These are phyloP conservation scores for Parascedosporium putredinis DNA, from an alignment of 2,329 filamentous ascomycete genomes.

Conservation along the genomic window DNA sequence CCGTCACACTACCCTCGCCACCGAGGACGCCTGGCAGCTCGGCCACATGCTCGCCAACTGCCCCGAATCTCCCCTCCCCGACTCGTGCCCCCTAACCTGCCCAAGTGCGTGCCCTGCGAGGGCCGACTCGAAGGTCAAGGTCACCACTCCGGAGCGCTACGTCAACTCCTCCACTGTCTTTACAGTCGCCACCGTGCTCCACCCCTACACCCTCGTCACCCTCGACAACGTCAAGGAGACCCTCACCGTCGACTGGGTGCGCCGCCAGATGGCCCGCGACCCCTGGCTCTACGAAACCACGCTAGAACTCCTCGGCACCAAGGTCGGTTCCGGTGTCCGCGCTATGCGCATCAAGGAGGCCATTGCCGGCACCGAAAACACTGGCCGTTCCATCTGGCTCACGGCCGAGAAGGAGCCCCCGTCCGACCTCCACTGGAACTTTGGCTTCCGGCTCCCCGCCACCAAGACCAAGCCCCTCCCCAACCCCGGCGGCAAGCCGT, in stretches of 20 bases:
- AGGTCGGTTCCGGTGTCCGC: slow-evolving; percentile 48
- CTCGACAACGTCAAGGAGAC: slow-evolving; percentile 52
- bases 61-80: slow-evolving; percentile 58
- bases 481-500: slow-evolving; percentile 16
- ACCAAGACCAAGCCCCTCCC: slow-evolving; percentile 46
- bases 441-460: slow-evolving; percentile 72
- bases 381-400: slow-evolving; percentile 64
- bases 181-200: slow-evolving; percentile 78
- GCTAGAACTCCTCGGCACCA: slow-evolving; percentile 53
- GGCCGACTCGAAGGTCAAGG: slow-evolving; percentile 51
- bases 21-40: slow-evolving; percentile 59
- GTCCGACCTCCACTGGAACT: slow-evolving; percentile 74
- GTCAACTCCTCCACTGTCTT: slow-evolving; percentile 63
- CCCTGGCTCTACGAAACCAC: slow-evolving; percentile 67
- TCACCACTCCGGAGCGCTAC: slow-evolving; percentile 58
- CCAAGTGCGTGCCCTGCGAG: slow-evolving; percentile 64
- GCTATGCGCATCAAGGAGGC: slow-evolving; percentile 70
- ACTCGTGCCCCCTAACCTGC: slow-evolving; percentile 77
- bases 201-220: slow-evolving; percentile 74
- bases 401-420: slow-evolving; percentile 56
- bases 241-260: slow-evolving; percentile 54
- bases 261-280: slow-evolving; percentile 56
- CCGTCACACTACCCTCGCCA: slow-evolving; percentile 61
- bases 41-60: slow-evolving; percentile 69
- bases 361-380: slow-evolving; percentile 56